A percentile compares a stretch with the other conserved stretches of the same genome.
These are phyloP conservation scores for Bondarzewia mesenterica DNA, from an alignment of 1,284 basidiomycete genomes.

Conservation along the genomic window DNA sequence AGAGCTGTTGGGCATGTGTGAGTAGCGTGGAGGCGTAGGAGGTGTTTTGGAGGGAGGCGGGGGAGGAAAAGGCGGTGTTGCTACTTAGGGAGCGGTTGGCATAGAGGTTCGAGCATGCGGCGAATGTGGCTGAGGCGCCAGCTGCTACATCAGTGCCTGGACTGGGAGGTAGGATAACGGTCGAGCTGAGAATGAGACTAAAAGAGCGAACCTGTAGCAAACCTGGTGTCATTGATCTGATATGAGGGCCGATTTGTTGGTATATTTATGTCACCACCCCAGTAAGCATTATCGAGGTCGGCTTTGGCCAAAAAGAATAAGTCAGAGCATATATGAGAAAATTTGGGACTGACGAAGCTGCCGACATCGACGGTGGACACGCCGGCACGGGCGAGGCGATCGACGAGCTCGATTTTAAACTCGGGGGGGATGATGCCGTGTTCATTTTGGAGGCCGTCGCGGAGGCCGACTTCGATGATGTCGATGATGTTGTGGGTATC, in stretches of 20 bases:
- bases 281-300: conserved; percentile 68
- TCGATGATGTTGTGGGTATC: conserved; percentile 42
- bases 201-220: conserved; percentile 2
- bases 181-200: neutral
- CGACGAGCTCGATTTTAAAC: conserved; percentile 78
- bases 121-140: conserved; percentile 76
- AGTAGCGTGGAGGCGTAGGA: conserved; percentile 67
- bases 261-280: conserved; percentile 82
- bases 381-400: conserved; percentile 67
- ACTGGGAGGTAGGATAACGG: conserved; percentile 16
- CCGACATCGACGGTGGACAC: conserved; percentile 77
- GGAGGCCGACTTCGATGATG: conserved; percentile 88
- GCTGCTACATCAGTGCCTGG: conserved; percentile 90
- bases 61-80: conserved; percentile 38
- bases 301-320: too few species aligned
- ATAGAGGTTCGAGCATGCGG: conserved; percentile 80
- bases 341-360: too few species aligned
- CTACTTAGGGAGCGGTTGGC: conserved; percentile 28
- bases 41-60: conserved; percentile 64
- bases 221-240: conserved; percentile 64
- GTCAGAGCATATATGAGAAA: too few species aligned
- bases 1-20: conserved; percentile 68
- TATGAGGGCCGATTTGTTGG: conserved; percentile 69
- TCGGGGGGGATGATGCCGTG: conserved; percentile 64
- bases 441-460: conserved; percentile 94